A percentile compares a stretch with the other conserved stretches of the same genome.
phyloP scores from a whole-genome alignment of 78 protist species.

The Dictyostelium brefeldianum region DNA sequence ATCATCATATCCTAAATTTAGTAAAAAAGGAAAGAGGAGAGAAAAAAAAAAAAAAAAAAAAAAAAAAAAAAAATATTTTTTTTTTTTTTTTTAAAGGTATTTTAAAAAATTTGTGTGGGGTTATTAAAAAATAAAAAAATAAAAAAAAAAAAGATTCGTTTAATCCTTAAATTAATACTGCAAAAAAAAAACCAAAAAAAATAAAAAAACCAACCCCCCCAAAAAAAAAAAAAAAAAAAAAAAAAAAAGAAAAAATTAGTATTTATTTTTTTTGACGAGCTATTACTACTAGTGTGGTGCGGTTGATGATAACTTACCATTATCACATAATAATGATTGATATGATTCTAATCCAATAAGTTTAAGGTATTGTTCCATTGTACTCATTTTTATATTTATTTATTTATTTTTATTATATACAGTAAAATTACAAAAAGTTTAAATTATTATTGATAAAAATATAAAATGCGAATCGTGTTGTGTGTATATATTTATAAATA shows the following conservation, averaged over 20 bases:
- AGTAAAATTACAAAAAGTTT: no score
- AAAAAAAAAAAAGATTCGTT: no score
- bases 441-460: no score
- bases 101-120: background rate
- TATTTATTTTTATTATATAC: background rate
- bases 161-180: no score
- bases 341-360: slow-evolving; percentile 43
- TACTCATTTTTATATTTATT: slow-evolving; percentile 16
- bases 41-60: background rate
- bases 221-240: background rate
- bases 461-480: no score
- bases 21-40: no score
- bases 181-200: no score
- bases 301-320: slow-evolving; percentile 16
- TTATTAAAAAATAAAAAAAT: no score
- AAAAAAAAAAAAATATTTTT: background rate
- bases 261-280: background rate
- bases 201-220: no score
- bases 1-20: slow-evolving; percentile 56
- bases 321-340: slow-evolving; percentile 16
- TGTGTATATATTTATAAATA: no score
- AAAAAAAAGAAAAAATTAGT: no score
- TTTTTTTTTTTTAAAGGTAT: background rate
- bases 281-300: background rate
- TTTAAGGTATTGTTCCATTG: slow-evolving; percentile 59